These are phyloP conservation scores for Amylocystis lapponica DNA, from an alignment of 768 basidiomycete genomes.

Conservation along the genomic window DNA sequence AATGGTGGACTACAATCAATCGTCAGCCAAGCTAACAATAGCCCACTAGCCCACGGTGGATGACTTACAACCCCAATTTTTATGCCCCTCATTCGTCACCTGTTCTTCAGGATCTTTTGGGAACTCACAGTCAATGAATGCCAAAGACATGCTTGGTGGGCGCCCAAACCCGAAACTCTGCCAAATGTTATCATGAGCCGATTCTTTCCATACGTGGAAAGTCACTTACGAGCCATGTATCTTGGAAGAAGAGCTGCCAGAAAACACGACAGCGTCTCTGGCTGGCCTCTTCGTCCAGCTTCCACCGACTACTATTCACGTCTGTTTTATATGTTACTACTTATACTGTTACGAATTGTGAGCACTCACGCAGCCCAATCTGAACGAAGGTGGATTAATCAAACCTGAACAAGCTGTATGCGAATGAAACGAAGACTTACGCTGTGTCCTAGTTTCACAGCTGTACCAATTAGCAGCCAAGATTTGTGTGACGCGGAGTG, in stretches of 20 bases:
- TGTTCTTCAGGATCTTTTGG: constrained; percentile 40
- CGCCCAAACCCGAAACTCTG: constrained; percentile 61
- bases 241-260: constrained; percentile 63
- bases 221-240: constrained; percentile 50
- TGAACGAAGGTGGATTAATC: constrained; percentile 47
- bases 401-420: not conserved
- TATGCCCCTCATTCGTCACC: constrained; percentile 27
- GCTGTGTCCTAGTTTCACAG: constrained; percentile 51
- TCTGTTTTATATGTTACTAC: constrained; percentile 32
- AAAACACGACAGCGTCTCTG: constrained; percentile 52
- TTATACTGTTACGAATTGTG: not conserved
- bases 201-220: not conserved
- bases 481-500: constrained; percentile 39
- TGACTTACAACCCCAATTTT: constrained; percentile 38
- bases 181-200: not conserved
- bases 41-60: not conserved
- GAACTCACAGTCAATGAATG: constrained; percentile 52
- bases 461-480: constrained; percentile 56
- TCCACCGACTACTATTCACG: constrained; percentile 55
- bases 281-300: constrained; percentile 38
- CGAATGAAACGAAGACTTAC: constrained; percentile 33
- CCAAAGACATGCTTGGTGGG: constrained; percentile 47
- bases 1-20: constrained; percentile 51
- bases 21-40: not conserved
- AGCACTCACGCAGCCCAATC: constrained; percentile 9